A percentile compares a stretch with the other conserved stretches of the same genome.
Evolutionary conservation across 1,284 basidiomycete species (phyloP).

Genomic region (Thelephora terrestris): DNA sequence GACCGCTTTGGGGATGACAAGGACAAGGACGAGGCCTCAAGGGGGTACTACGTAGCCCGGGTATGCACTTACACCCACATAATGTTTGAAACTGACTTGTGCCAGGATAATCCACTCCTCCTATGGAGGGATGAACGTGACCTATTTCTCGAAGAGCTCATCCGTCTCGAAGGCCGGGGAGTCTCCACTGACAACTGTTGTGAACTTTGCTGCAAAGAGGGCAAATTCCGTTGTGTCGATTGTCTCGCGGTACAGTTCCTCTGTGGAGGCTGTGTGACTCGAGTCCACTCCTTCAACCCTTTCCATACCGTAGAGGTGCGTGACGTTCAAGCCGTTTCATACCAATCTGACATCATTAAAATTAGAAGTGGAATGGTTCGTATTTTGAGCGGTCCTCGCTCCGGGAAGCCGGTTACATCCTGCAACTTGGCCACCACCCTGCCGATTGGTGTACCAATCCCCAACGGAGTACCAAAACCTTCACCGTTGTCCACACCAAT

Average conservation of each 20-base stretch:
- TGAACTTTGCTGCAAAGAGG: not conserved
- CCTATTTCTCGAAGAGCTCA: slow-evolving; percentile 7
- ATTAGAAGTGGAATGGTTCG: no score
- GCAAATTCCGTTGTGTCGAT: slow-evolving; percentile 8
- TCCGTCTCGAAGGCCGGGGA: slow-evolving; percentile 9
- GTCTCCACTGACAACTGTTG: not conserved
- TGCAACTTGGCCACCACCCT: slow-evolving; percentile 11
- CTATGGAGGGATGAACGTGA: slow-evolving; percentile 6
- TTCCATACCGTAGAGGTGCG: slow-evolving; percentile 14
- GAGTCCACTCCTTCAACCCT: slow-evolving; percentile 7
- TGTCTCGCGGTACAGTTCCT: slow-evolving; percentile 6
- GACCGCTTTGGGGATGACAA: no score
- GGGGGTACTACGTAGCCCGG: no score
- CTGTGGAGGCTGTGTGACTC: slow-evolving; percentile 11
- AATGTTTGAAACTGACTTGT: no score
- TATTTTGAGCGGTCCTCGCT: slow-evolving; percentile 5
- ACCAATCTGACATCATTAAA: no score
- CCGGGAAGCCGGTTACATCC: slow-evolving; percentile 3
- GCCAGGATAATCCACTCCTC: slow-evolving; percentile 6
- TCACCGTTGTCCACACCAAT: slow-evolving; percentile 9
- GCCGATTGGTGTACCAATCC: no score
- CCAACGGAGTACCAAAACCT: not conserved
- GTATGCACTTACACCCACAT: no score
- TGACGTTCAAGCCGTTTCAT: not conserved
- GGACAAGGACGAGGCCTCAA: no score